These are phyloP conservation scores for Casaregolazyma suthepensis DNA, from an alignment of 1,139 yeast genomes.

Conservation along the genomic window DNA sequence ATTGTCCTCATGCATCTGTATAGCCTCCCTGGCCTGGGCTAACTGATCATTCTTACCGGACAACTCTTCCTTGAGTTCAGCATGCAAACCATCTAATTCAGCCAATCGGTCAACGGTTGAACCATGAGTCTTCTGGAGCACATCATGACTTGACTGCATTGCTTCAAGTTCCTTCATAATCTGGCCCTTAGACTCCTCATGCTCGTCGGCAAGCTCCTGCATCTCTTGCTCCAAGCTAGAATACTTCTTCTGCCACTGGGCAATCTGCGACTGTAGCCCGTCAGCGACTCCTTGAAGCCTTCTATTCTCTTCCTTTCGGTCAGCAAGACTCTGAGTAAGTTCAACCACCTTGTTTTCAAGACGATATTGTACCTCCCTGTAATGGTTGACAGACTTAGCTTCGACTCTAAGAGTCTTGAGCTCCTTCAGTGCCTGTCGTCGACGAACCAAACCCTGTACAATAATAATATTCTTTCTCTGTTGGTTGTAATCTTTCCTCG, in stretches of 20 bases:
- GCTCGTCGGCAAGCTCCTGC: slow-evolving; percentile 41
- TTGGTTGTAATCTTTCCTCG: slow-evolving; percentile 42
- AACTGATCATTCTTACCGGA: slow-evolving; percentile 54
- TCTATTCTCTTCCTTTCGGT: slow-evolving; percentile 76
- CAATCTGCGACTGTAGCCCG: slow-evolving; percentile 36
- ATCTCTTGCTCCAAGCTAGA: slow-evolving; percentile 26
- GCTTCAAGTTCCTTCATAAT: slow-evolving; percentile 50
- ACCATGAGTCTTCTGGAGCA: slow-evolving; percentile 49
- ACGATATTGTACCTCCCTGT: slow-evolving; percentile 86
- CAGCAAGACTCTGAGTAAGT: slow-evolving; percentile 75
- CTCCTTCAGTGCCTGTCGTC: slow-evolving; percentile 64
- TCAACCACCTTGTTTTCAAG: slow-evolving; percentile 95
- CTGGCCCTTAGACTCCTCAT: slow-evolving; percentile 49
- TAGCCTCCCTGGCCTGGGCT: slow-evolving; percentile 24
- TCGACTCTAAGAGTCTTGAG: slow-evolving; percentile 63
- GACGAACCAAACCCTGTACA: slow-evolving; percentile 74
- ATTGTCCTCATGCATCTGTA: slow-evolving; percentile 28
- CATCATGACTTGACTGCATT: slow-evolving; percentile 41
- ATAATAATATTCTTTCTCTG: slow-evolving; percentile 51
- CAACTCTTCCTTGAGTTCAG: slow-evolving; percentile 52
- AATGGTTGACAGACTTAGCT: slow-evolving; percentile 84
- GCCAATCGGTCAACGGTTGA: slow-evolving; percentile 59
- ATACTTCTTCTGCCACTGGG: slow-evolving; percentile 31
- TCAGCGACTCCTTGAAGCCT: slow-evolving; percentile 59
- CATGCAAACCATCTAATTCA: slow-evolving; percentile 53